phyloP scores from a whole-genome alignment of 75 land plant genomes.

The Selaginella moellendorffii region DNA sequence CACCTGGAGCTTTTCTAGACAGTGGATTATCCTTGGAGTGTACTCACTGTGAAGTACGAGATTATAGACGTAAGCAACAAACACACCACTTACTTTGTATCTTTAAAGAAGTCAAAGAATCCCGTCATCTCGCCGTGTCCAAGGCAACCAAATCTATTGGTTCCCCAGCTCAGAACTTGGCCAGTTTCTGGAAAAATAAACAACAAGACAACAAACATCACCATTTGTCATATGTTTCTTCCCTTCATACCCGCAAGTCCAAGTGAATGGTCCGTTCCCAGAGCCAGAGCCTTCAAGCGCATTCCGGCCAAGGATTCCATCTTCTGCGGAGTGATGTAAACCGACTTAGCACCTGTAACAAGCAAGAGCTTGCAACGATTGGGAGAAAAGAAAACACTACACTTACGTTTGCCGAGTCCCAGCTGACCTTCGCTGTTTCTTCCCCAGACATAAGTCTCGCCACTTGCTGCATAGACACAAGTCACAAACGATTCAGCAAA shows the following conservation, averaged over 20 bases:
- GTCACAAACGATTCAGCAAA: too few relatives aligned
- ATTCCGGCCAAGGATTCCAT: slow-evolving; percentile 45
- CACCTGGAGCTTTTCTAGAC: slow-evolving; percentile 61
- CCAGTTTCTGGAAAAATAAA: slow-evolving; percentile 47
- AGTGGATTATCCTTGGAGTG: slow-evolving; percentile 64
- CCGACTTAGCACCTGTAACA: slow-evolving; percentile 3
- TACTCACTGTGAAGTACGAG: slow-evolving; percentile 38
- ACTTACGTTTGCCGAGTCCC: slow-evolving; percentile 1
- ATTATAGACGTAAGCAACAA: neutral
- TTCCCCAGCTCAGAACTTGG: slow-evolving; percentile 68
- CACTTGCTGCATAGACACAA: neutral
- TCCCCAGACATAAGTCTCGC: slow-evolving; percentile 6
- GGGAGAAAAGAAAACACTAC: too few relatives aligned
- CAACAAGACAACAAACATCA: neutral
- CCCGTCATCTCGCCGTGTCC: slow-evolving; percentile 60
- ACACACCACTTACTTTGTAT: slow-evolving; percentile 29
- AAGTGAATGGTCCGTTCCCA: slow-evolving; percentile 71
- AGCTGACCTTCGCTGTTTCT: neutral
- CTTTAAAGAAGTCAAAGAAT: slow-evolving; percentile 32
- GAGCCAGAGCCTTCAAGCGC: slow-evolving; percentile 34
- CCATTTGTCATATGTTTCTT: neutral
- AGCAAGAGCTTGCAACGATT: neutral
- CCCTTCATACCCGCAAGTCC: slow-evolving; percentile 50
- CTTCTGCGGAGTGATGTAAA: slow-evolving; percentile 26
- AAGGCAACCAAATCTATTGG: slow-evolving; percentile 60